Percentiles rank a stretch among this genome's conserved stretches.
phyloP scores from a whole-genome alignment of 768 basidiomycete genomes.

The Termitomyces sp. region DNA sequence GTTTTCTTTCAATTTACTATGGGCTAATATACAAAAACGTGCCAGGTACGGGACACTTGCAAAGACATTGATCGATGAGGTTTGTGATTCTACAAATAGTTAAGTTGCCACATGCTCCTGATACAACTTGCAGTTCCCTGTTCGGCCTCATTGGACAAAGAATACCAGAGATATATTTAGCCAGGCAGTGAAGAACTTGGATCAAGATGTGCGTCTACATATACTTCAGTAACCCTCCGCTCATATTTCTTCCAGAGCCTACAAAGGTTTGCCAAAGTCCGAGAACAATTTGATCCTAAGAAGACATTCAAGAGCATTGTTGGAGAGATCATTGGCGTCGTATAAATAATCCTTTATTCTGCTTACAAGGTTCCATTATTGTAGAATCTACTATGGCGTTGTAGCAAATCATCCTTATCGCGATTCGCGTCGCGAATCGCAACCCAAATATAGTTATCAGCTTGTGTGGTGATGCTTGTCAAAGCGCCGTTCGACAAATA shows the following conservation, averaged over 20 bases:
- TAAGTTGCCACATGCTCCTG: neutral
- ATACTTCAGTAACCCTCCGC: neutral
- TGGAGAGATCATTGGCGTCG: slow-evolving; percentile 36
- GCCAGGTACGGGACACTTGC: slow-evolving; percentile 19
- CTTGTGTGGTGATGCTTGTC: slow-evolving; percentile 17
- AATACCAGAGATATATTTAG: slow-evolving; percentile 29
- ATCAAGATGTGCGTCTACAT: slow-evolving; percentile 27
- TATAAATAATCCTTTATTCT: slow-evolving; percentile 8
- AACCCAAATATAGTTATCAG: neutral
- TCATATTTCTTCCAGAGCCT: slow-evolving; percentile 22
- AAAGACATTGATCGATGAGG: slow-evolving; percentile 33
- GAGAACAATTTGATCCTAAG: slow-evolving; percentile 31
- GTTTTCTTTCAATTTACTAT: neutral
- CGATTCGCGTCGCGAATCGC: neutral
- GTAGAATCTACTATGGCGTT: neutral
- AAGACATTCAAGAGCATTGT: slow-evolving; percentile 34
- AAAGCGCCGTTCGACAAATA: slow-evolving; percentile 15
- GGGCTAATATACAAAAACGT: neutral
- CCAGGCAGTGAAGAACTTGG: slow-evolving; percentile 30
- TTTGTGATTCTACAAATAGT: slow-evolving; percentile 4
- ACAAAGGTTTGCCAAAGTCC: slow-evolving; percentile 29
- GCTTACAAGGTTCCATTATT: neutral
- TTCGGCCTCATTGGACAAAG: slow-evolving; percentile 38
- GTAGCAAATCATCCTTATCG: neutral
- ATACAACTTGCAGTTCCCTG: slow-evolving; percentile 28